These are phyloP conservation scores for Rhodotorula kratochvilovae DNA, from an alignment of 768 basidiomycete genomes.

Conservation along the genomic window DNA sequence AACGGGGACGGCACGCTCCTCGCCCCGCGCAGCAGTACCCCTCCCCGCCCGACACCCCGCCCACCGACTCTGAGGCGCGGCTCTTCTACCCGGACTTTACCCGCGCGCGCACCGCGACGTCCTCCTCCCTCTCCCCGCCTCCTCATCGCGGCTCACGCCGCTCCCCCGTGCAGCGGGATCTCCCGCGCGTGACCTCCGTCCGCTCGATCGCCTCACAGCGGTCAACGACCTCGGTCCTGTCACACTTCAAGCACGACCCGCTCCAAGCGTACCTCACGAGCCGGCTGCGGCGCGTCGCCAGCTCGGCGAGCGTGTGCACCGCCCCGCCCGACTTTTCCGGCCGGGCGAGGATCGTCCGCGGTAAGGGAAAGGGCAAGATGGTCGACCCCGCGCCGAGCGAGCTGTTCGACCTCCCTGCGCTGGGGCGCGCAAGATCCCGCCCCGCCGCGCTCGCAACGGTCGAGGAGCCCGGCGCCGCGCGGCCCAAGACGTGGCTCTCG, in stretches of 20 bases:
- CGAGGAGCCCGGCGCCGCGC: not conserved
- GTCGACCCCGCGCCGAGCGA: not conserved
- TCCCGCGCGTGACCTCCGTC: not conserved
- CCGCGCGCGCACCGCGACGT: not conserved
- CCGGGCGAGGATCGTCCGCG: not conserved
- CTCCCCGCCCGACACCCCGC: constrained; percentile 18
- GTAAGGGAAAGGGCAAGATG: constrained; percentile 26
- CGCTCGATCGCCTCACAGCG: not conserved
- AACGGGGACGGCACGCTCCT: not conserved
- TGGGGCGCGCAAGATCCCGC: no score
- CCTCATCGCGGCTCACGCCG: not conserved
- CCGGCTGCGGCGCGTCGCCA: constrained; percentile 7
- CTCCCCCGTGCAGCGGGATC: not conserved
- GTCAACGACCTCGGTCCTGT: constrained; percentile 8
- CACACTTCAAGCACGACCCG: constrained; percentile 1
- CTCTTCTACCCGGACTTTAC: not conserved
- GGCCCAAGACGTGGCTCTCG: constrained; percentile 24
- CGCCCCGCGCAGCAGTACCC: constrained; percentile 11
- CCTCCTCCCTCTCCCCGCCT: not conserved
- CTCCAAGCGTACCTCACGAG: not conserved
- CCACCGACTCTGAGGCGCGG: not conserved
- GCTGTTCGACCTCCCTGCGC: not conserved
- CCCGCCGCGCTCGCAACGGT: not conserved
- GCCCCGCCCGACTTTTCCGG: constrained; percentile 23
- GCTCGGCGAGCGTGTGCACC: constrained; percentile 16